Conservation (phyloP, 441 rosid species). For the Adansonia rubrostipa region DNA sequence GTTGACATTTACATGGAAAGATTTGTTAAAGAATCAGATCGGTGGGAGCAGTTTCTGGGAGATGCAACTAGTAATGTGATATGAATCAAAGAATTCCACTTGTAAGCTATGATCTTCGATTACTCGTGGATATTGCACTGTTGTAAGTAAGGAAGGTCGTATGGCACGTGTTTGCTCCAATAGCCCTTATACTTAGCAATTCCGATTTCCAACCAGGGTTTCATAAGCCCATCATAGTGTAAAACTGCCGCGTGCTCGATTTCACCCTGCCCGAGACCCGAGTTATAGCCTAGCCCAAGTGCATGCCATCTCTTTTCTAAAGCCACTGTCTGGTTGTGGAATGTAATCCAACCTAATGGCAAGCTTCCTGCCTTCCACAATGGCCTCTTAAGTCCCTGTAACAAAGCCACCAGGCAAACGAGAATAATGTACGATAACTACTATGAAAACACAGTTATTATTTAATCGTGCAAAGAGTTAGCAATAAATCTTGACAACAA, state of each 20-base stretch:
- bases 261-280: slow-evolving; percentile 41
- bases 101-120: slow-evolving; percentile 25
- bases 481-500: neutral
- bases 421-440: neutral
- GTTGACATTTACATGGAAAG: slow-evolving; percentile 36
- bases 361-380: slow-evolving; percentile 83
- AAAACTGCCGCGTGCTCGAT: slow-evolving; percentile 72
- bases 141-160: slow-evolving; percentile 64
- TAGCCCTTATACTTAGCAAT: slow-evolving; percentile 56
- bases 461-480: no score
- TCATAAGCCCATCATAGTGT: slow-evolving; percentile 83
- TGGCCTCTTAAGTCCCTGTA: slow-evolving; percentile 67
- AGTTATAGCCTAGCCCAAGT: slow-evolving; percentile 75
- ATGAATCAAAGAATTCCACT: slow-evolving; percentile 20
- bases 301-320: slow-evolving; percentile 77
- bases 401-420: slow-evolving; percentile 20
- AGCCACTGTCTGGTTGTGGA: slow-evolving; percentile 55
- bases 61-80: slow-evolving; percentile 17
- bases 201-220: slow-evolving; percentile 87
- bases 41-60: slow-evolving; percentile 29
- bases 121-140: slow-evolving; percentile 82
- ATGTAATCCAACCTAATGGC: slow-evolving; percentile 80
- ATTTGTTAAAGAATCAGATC: slow-evolving; percentile 37
- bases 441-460: no score
- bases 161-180: slow-evolving; percentile 70